Evolutionary conservation across 805 yeast species (phyloP), one percentile per base, ranked within the genome.

Genomic region (Starmerella vitae): DNA sequence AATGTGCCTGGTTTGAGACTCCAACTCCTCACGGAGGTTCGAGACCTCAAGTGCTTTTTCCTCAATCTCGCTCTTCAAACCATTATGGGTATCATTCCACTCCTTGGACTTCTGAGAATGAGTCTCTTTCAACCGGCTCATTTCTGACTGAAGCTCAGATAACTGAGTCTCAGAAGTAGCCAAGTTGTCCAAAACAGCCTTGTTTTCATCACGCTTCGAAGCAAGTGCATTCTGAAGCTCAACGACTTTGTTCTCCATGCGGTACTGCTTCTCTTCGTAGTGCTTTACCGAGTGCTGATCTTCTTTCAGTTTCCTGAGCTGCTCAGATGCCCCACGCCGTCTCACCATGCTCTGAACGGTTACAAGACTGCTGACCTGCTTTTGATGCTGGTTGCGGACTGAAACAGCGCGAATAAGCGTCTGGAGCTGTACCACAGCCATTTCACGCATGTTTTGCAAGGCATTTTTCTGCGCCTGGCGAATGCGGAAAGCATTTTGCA

Each of bases 231-330:
- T 93, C 3, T 96, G 88, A 50, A 91, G 72, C 60, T 86, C 93
- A 48, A 91, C 85, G n/a, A 93, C 96, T 67, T 93, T 91, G 62
- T 91, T 91, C 61, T 91, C 99, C 53, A 93, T 71, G 58, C 80
- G 75, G 63, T 84, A 91, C 53, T 93, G 85, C 29, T 83, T 93
- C 58, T 88, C 94, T 34, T 47, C 51, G 65, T 83, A 71, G 56
- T 79, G 93, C 57, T 78, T 78, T 33, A 84, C 93, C 13, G 94
- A 83, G 57, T 83, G 83, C 22, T 96, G 94, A 48, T 91, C 97
- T n/a, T 69, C 70, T 57, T 74, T 81, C 58, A 84, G 66, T 41
- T 66, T 61, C 46, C 64, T 62, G 51, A 82, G 72, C 56, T 79
- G 78, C 37, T 63, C 64, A 46, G 65, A 65, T 20, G 99, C 99